A percentile compares a stretch with the other conserved stretches of the same genome.
Evolutionary conservation across 2,329 filamentous ascomycete genomes (phyloP).

Genomic region (Colletotrichum tropicale): DNA sequence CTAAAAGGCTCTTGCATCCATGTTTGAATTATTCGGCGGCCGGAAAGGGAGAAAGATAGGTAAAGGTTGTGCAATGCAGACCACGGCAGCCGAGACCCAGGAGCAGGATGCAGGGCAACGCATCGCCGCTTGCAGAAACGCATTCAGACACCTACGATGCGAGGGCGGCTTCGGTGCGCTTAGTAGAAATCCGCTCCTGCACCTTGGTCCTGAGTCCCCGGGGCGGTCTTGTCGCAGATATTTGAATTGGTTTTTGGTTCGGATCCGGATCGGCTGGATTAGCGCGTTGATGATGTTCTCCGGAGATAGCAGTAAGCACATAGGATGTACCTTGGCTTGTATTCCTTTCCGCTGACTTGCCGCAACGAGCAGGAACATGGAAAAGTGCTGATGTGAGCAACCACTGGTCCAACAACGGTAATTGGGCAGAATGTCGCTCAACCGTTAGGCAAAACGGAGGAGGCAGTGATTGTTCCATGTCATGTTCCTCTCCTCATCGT

Average conservation of each 20-base stretch:
- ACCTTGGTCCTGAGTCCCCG: background rate
- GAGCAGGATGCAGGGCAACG: background rate
- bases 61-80: constrained; percentile 1
- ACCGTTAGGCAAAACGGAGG: background rate
- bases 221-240: background rate
- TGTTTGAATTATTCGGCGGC: background rate
- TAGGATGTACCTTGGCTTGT: background rate
- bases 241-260: background rate
- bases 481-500: background rate
- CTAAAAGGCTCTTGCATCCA: background rate
- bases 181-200: background rate
- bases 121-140: background rate
- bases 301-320: background rate
- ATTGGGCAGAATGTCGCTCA: background rate
- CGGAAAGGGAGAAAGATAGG: background rate
- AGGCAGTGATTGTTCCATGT: background rate
- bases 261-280: constrained; percentile 11
- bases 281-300: background rate
- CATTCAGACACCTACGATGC: background rate
- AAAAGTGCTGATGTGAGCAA: background rate
- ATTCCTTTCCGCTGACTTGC: background rate
- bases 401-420: background rate
- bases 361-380: background rate
- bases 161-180: background rate
- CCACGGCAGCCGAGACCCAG: background rate